Percentiles rank a stretch among this genome's conserved stretches.
These are phyloP conservation scores for Parietaria judaica DNA, from an alignment of 306 rosid genomes.

Conservation along the genomic window DNA sequence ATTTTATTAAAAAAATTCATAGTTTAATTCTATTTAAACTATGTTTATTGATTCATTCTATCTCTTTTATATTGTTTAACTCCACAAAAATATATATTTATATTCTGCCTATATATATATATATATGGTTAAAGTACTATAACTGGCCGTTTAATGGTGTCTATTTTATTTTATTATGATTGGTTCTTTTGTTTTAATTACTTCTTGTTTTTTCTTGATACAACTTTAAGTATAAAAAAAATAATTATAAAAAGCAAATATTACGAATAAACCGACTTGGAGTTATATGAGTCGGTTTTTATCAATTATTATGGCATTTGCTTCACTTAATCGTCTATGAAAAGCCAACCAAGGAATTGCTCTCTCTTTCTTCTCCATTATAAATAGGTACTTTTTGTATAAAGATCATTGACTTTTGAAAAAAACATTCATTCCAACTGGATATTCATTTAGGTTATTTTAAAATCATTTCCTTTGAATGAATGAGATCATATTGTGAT, in stretches of 20 bases:
- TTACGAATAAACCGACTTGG: not conserved
- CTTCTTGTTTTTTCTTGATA: not conserved
- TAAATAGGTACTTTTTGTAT: not conserved
- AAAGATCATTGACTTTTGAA: slow-evolving; percentile 3
- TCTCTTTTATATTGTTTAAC: no score
- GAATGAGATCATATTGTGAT: not conserved
- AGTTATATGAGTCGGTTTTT: not conserved
- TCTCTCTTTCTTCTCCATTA: not conserved
- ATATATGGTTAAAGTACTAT: no score
- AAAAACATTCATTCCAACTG: not conserved
- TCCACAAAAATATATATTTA: no score
- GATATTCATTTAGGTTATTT: not conserved
- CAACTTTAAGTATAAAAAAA: no score
- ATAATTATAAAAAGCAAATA: no score
- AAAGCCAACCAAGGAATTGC: not conserved
- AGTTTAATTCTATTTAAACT: no score
- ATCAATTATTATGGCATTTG: not conserved
- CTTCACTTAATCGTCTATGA: not conserved
- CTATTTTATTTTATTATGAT: no score
- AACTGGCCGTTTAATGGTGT: no score
- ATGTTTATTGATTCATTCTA: no score
- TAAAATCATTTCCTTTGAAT: not conserved
- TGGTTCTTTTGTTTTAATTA: not conserved
- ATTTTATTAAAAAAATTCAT: no score
- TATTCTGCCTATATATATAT: no score